Base-by-base conservation (phyloP, 768 basidiomycete genomes). In the Leccinum broughii region DNA sequence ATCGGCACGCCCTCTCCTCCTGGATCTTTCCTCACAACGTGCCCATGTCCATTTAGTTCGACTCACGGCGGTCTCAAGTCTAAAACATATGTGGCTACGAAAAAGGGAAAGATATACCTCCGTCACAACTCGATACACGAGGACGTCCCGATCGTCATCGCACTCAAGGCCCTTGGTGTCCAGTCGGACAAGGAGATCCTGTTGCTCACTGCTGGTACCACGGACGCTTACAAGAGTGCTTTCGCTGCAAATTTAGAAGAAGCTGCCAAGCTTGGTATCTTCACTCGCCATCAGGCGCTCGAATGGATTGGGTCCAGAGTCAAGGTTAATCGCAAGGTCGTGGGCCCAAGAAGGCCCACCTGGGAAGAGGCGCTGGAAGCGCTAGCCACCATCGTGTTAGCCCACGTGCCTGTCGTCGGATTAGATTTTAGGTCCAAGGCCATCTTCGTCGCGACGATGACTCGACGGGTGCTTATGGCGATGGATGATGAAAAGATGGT, bases 101-200 rank as follows among this genome's bases (percentile, higher is more conserved):
- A 98, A 77, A 92, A 95, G 74, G 87, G 88, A 60, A 92, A 89
- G 75, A 93, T 99, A 58, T 98, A 95, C 73, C 88, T 99, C 54
- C 90, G 94, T 20, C 97, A 99, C 77, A 99, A 99, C 75, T 97
- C 93, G 54, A 89, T 97, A 61, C 90, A 94, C 64, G 97, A 99
- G 76, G 95, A 95, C 70, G 91, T 99, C 28, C 96, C 97, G 5
- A 94, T 99, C 58, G 95, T 87, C 49, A 87, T 99, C 70, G 95
- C 93, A 10, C 87, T 99, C 66, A 98, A 98, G 76, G 97, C 97
- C 8, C 85, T 99, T 50, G 95, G 96, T 3, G 87, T 97, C 63
- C 93, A 95, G 66, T 95, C 97, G 3, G 96, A 98, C 78, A 98
- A 97, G 76, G 97, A 99, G 72, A 96, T 98, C 50, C 85, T 98